Percentiles rank a stretch among this genome's conserved stretches.
Evolutionary conservation across 306 rosid species (phyloP).

Genomic region (Trichosanthes cucumerina): DNA sequence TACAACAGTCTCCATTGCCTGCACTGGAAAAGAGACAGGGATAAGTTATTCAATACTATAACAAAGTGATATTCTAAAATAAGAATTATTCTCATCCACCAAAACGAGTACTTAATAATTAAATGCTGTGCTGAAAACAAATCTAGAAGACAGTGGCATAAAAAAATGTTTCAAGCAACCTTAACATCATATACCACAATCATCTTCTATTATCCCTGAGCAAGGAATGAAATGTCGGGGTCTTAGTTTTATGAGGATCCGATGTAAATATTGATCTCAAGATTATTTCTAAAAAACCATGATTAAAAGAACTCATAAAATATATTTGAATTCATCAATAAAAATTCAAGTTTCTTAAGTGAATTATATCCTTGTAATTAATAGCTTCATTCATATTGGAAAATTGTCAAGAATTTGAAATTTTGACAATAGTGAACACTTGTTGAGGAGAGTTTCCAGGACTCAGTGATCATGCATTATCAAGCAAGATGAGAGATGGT

Average conservation of each 20-base stretch:
- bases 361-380: no score
- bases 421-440: neutral
- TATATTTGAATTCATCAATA: no score
- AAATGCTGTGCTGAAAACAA: neutral
- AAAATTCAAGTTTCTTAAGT: no score
- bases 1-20: constrained; percentile 90
- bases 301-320: neutral
- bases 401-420: neutral
- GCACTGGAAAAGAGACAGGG: constrained; percentile 28
- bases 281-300: neutral
- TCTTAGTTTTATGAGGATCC: neutral
- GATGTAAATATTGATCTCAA: neutral
- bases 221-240: neutral
- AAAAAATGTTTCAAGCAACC: neutral
- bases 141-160: neutral
- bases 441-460: neutral
- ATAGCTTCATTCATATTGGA: neutral
- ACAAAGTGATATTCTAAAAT: neutral
- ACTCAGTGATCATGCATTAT: neutral
- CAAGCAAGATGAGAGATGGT: neutral
- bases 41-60: constrained; percentile 4
- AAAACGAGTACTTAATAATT: neutral
- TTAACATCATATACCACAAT: neutral
- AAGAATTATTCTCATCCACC: neutral
- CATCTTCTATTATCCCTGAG: neutral